Evolutionary conservation across 805 yeast species (phyloP), one percentile per base, ranked within the genome.

Genomic region (Yarrowia sp.): DNA sequence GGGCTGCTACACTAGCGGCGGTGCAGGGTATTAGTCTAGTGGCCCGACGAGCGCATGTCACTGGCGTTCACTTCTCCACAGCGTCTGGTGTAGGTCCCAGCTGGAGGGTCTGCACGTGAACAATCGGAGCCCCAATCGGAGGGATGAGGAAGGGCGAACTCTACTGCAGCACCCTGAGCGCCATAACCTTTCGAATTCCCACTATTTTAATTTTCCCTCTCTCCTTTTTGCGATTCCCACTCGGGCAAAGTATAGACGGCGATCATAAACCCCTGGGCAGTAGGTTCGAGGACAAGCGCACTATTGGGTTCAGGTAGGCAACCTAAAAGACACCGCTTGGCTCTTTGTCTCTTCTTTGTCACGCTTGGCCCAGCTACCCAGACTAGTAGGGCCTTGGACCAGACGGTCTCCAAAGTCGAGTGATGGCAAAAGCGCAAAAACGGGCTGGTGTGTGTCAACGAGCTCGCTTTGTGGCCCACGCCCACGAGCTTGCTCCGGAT

Each of bases 51-150:
- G 30, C 30, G 30, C 30, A 24, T 24, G 30, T 24, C 30, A 24
- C 46, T 46, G 50, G 12, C 50, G 50, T 14, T 46, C 34, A 24
- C 34, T 24, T 44, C 20, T 19, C 8, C 24, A 1, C 50, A 46
- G 50, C n/a, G n/a, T n/a, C n/a, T n/a, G n/a, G n/a, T n/a, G n/a
- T n/a, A n/a, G n/a, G n/a, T n/a, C n/a, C n/a, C n/a, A n/a, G n/a
- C n/a, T n/a, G n/a, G n/a, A n/a, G n/a, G n/a, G n/a, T n/a, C 24
- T 8, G 40, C 56, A 52, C 56, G 56, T 52, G 56, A 52, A 34
- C 40, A 3, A 19, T 52, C 58, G 58, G 58, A 52, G 43, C 17
- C 6, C 33, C 30, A 33, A 12, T 52, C 58, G 58, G 58, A 52
- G 58, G 58, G 17, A 38, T 19, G 33, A 17, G 14, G 33, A 4